A percentile compares a stretch with the other conserved stretches of the same genome.
phyloP scores from a whole-genome alignment of 345 rosid species.

The Eucalyptus curtisii region DNA sequence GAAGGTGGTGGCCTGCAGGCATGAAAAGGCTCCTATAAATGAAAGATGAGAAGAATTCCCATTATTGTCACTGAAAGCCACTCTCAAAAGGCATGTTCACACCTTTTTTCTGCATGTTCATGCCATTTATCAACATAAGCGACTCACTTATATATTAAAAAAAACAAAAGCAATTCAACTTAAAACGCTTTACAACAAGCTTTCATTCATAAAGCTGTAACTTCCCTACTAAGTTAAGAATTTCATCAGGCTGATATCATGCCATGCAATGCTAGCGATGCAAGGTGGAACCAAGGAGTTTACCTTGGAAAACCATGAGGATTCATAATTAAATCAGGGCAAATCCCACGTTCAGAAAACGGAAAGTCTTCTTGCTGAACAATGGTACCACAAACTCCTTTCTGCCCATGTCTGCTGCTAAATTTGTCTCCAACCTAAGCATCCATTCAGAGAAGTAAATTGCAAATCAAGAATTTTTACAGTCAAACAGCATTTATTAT shows the following conservation, averaged over 20 bases:
- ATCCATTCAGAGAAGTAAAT: background rate
- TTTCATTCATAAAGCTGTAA: background rate
- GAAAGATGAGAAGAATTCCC: background rate
- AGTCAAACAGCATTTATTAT: background rate
- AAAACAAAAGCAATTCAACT: background rate
- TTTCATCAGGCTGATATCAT: background rate
- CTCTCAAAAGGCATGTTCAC: background rate
- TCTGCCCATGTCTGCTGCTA: slow-evolving; percentile 98
- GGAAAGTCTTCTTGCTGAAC: slow-evolving; percentile 96
- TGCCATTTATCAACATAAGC: background rate
- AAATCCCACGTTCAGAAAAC: slow-evolving; percentile 91
- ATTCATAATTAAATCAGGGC: slow-evolving; percentile 96
- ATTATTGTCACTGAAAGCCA: background rate
- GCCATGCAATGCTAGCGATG: background rate
- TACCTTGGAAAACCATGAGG: slow-evolving; percentile 99
- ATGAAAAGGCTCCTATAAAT: background rate
- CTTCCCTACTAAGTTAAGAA: background rate
- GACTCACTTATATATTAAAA: background rate
- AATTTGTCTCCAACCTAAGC: slow-evolving; percentile 87
- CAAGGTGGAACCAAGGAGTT: background rate
- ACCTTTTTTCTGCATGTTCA: background rate
- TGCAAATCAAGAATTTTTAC: background rate
- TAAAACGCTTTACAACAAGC: background rate
- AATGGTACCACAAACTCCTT: slow-evolving; percentile 96
- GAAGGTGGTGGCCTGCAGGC: background rate